Evolutionary conservation across 345 rosid genomes (phyloP), one percentile per base, ranked within the genome.

Genomic region (Dovyalis caffra): DNA sequence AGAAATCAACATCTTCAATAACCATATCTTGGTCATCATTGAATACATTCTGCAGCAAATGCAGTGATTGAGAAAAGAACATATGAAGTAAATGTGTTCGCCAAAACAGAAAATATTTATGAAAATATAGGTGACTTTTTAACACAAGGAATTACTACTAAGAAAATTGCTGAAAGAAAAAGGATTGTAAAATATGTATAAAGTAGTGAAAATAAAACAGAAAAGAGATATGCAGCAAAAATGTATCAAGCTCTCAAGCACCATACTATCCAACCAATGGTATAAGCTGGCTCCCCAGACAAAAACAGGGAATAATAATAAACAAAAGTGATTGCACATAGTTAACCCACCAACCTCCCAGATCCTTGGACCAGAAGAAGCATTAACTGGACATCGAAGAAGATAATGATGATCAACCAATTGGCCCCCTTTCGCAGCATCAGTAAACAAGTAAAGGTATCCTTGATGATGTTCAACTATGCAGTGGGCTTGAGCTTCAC

Each of bases 381-480:
- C 74, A 74, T 79, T 78, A 69, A 88, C 81, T 77, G 85, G 85
- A 80, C 89, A 80, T n/a, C 80, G 83, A 49, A 91, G 90, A 86
- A 95, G 93, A 84, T 95, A 87, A 82, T 95, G 97, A 87, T 85
- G 74, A 81, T 91, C 91, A 58, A 81, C 88, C 32, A 74, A 58
- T 63, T 79, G 88, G 64, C 96, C 88, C 34, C 85, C 87, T 76
- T 74, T 87, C 56, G 93, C 74, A 66, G 97, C 97, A 85, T 95
- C 88, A 28, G 99, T 91, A 71, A 95, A 93, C 67, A 93, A 70
- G 83, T 91, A 95, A 72, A 95, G 91, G 80, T 74, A 85, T 20
- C 92, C 95, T 32, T 85, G 91, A 82, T 91, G 99, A 87, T 95
- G 99, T 90, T 93, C 98, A 64, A 93, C 83, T 70, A 91, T 80